Evolutionary conservation across 257 asterid genomes (phyloP).

Genomic region (Coffea canephora): DNA sequence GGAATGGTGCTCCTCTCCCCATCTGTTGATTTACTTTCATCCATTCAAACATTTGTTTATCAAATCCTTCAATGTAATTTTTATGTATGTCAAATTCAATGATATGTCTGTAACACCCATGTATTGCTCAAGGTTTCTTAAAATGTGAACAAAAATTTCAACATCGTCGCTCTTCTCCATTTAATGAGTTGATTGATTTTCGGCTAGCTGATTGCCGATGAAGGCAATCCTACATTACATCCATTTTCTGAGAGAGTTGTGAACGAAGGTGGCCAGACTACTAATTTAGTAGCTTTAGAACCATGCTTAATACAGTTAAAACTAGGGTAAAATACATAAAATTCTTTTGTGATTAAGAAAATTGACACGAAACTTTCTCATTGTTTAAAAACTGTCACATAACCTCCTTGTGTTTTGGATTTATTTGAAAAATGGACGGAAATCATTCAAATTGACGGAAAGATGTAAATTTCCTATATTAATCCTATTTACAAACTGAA

Average conservation of each 20-base stretch:
- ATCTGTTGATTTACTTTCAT: constrained; percentile 39
- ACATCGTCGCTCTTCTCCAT: neutral
- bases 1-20: constrained; percentile 87
- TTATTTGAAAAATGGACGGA: no score
- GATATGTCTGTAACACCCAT: neutral
- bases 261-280: neutral
- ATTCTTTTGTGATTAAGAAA: no score
- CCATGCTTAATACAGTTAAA: neutral
- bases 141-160: neutral
- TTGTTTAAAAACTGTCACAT: no score
- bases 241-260: no score
- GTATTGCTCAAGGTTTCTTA: neutral
- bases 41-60: neutral
- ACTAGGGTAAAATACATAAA: no score
- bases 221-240: neutral
- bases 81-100: neutral
- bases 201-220: neutral
- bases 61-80: neutral
- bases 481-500: no score
- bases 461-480: no score
- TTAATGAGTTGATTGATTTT: neutral
- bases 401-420: no score
- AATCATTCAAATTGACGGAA: no score
- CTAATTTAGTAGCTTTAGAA: no score
- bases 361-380: no score